phyloP scores from a whole-genome alignment of 345 rosid genomes.

The Gossypium rotundifolium region DNA sequence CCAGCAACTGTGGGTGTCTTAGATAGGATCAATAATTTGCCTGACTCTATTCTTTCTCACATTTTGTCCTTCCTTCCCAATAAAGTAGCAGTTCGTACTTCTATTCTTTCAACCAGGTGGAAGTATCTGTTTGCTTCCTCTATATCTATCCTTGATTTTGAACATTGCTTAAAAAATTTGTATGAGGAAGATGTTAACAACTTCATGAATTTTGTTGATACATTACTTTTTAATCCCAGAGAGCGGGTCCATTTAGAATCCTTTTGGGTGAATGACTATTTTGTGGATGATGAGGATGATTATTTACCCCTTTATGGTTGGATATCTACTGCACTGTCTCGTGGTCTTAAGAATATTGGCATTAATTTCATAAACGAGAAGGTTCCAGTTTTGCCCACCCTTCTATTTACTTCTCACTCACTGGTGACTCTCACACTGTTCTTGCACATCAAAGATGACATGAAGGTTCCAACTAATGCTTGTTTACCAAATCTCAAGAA shows the following conservation, averaged over 20 bases:
- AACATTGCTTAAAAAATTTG: background rate
- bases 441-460: background rate
- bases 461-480: background rate
- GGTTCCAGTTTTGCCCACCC: background rate
- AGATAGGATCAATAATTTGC: background rate
- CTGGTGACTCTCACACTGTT: background rate
- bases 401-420: background rate
- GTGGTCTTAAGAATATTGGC: background rate
- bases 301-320: background rate
- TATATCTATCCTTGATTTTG: background rate
- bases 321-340: background rate
- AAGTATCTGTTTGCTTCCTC: background rate
- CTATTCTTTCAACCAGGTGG: background rate
- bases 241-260: background rate
- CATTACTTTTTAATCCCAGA: background rate
- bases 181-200: no score
- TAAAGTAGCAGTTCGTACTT: background rate
- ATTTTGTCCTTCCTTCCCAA: background rate
- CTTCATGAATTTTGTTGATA: constrained; percentile 1
- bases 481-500: background rate
- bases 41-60: background rate
- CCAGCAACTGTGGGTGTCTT: background rate
- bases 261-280: background rate
- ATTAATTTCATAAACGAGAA: background rate
- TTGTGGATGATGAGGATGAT: background rate